Evolutionary conservation across 106 monocot genomes (phyloP), one percentile per base, ranked within the genome.

Genomic region (Acorus gramineus): DNA sequence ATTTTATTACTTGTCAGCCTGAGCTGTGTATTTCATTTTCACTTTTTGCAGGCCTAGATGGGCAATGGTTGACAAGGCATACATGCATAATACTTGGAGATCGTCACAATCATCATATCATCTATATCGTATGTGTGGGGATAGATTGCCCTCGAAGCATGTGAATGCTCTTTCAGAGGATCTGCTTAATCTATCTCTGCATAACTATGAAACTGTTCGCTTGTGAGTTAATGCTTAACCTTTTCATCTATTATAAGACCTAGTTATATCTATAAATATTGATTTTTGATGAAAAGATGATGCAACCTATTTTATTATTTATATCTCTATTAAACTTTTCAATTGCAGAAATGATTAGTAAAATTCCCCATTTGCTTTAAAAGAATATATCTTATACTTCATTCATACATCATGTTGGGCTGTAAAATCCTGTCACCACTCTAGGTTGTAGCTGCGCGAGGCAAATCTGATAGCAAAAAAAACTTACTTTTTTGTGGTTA

Each of bases 21-120:
- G 62, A 43, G 44, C 48, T 28, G 56, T 1, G 6, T 53, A 71
- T 58, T 4, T 68, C 70, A 75, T 43, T 12, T 49, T 55, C 73
- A 53, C 53, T 46, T 62, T 72, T 6, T 75, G 8, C 71, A 98
- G 96, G 67, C 96, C 96, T 50, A 85, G 92, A 45, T 98, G 96
- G 92, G 83, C 85, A 28, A 72, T 92, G 46, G 65, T 92, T 71
- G 96, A 92, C 59, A 98, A 92, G 66, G 79, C 83, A 56, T 82
- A 88, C 72, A 75, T 98, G 85, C 96, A 98, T 73, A 98, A 87
- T 70, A 88, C 75, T 63, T 98, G 91, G 96, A 82, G 96, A 68
- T 78, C 85, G 4, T 91, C 96, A 47, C 96, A 92, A 70, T 80
- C 85, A 81, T 74, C 85, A 46, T 88, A 92, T 79, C 88, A 92